Base-by-base conservation (phyloP, 1,284 basidiomycete genomes). In the Trichosporon sp. region DNA sequence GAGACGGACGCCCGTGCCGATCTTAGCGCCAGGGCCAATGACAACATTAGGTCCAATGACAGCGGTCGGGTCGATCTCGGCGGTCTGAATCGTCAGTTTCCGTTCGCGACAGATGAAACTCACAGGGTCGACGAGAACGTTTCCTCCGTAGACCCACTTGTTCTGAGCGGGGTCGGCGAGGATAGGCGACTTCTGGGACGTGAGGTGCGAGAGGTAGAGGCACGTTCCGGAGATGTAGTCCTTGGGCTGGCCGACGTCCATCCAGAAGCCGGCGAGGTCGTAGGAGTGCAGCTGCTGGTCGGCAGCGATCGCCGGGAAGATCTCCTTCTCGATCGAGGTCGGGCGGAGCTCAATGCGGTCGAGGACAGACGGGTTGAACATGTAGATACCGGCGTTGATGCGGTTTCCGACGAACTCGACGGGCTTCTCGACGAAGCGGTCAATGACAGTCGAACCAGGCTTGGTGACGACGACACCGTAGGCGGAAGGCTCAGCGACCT, bases 371-470 rank as follows among this genome's bases (percentile, higher is more conserved):
- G 86, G 86, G 83, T 85, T 85, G 84, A 86, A 86, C 76, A 86
- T 85, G 82, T 86, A 86, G 81, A 86, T 86, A 78, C 86, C 86
- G 70, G 85, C 86, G 80, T 86, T 86, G 81, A 86, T 86, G 68
- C 85, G 78, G 83, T 86, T 86, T 60, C 86, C 86, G 67, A 86
- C 86, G 69, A 86, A 86, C 73, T 85, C 85, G 70, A 85, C 84
- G 35, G 86, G 86, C 80, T 86, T 86, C 78, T 86, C 86, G 64
- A 86, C 86, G 78, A 86, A 86, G 72, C 85, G 84, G 79, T 86
- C 85, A 74, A 86, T 86, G 65, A 83, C 79, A 8, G 84, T 83
- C 35, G 83, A 83, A 72, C 80, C 80, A 47, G 84, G 84, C 74
- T 84, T 82, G 73, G 83, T 84, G 47, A 86, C 85, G 63, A 86